phyloP scores from a whole-genome alignment of 1,284 basidiomycete species.

The Sanghuangporus baumii region DNA sequence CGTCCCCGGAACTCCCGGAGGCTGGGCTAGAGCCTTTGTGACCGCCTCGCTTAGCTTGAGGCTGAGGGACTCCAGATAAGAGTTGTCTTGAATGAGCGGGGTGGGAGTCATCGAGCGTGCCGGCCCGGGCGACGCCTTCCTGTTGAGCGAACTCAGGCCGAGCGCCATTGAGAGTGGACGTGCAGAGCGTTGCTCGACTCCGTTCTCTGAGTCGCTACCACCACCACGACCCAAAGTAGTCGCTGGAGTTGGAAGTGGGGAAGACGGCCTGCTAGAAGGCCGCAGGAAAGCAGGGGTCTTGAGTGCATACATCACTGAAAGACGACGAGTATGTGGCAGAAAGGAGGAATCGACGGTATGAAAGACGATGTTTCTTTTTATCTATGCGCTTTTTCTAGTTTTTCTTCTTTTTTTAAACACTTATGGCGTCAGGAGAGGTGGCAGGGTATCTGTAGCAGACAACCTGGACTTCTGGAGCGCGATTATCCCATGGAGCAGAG shows the following conservation, averaged over 20 bases:
- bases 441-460: conserved; percentile 22
- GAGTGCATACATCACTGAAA: conserved; percentile 46
- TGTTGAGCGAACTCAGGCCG: conserved; percentile 51
- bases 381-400: conserved; percentile 20
- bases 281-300: conserved; percentile 64
- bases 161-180: conserved; percentile 48
- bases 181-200: conserved; percentile 36
- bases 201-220: conserved; percentile 34
- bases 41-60: conserved; percentile 75
- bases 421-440: conserved; percentile 18
- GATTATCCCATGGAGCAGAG: conserved; percentile 62
- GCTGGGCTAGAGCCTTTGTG: conserved; percentile 66
- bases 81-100: conserved; percentile 64
- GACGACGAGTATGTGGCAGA: background rate
- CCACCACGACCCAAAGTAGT: conserved; percentile 25
- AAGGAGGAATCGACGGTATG: background rate
- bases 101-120: conserved; percentile 33
- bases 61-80: conserved; percentile 68
- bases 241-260: conserved; percentile 39
- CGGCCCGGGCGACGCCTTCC: conserved; percentile 37
- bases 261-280: conserved; percentile 55
- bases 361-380: background rate
- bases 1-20: conserved; percentile 40
- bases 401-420: conserved; percentile 18
- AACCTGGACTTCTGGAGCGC: conserved; percentile 32